These are phyloP conservation scores for Phlebiopsis gigantea DNA, from an alignment of 768 basidiomycete genomes.

Conservation along the genomic window DNA sequence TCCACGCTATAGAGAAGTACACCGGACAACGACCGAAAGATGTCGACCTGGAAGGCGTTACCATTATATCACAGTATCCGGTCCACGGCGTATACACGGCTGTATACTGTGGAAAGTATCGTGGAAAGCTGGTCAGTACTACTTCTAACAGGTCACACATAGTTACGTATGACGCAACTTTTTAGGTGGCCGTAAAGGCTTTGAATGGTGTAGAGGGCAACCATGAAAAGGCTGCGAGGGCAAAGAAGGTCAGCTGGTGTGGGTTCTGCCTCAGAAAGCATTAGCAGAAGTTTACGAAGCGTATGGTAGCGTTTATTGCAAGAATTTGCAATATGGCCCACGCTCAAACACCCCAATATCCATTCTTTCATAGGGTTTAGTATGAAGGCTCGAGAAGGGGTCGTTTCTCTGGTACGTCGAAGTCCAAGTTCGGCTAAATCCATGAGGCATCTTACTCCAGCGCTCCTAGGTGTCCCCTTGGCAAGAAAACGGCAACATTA, in stretches of 20 bases:
- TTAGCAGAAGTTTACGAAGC: neutral
- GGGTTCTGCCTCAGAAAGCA: neutral
- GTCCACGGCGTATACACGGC: neutral
- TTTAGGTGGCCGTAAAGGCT: neutral
- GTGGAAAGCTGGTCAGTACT: neutral
- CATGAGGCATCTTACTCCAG: too few relatives aligned
- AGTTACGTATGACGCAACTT: too few relatives aligned
- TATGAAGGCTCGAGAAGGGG: too few relatives aligned
- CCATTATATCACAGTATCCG: neutral
- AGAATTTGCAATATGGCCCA: neutral
- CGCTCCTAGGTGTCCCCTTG: neutral
- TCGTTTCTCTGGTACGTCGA: neutral
- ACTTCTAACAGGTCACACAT: too few relatives aligned
- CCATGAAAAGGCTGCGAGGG: neutral
- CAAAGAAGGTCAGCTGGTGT: neutral
- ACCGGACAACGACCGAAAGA: neutral
- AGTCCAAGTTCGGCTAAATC: neutral
- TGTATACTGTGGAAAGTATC: neutral
- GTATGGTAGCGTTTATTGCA: neutral
- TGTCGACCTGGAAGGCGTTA: neutral
- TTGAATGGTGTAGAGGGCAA: neutral
- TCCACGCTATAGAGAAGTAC: neutral
- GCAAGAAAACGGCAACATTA: neutral
- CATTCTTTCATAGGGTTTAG: neutral
- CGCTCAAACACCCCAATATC: neutral